A percentile compares a stretch with the other conserved stretches of the same genome.
phyloP scores from a whole-genome alignment of 2,329 filamentous ascomycete species.

The Orbilia ellipsospora region DNA sequence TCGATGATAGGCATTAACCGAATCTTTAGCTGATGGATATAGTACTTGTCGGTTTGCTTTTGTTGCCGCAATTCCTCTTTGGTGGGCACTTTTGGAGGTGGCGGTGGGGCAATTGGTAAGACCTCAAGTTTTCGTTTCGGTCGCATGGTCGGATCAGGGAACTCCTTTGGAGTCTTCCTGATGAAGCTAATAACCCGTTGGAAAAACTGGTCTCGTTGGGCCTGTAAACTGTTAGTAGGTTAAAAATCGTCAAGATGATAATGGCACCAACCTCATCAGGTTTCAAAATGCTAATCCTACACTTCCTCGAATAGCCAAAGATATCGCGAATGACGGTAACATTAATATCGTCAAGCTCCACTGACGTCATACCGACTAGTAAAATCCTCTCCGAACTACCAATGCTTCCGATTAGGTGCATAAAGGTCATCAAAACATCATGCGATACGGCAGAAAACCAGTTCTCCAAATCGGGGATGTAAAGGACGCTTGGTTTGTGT shows the following conservation, averaged over 20 bases:
- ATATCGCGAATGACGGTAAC: conserved; percentile 76
- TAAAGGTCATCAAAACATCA: conserved; percentile 79
- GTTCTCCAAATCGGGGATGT: conserved; percentile 86
- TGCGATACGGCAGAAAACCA: conserved; percentile 81
- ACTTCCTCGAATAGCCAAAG: conserved; percentile 86
- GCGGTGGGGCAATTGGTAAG: conserved; percentile 78
- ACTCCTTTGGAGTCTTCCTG: conserved; percentile 81
- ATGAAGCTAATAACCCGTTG: conserved; percentile 78
- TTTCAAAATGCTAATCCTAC: conserved; percentile 75
- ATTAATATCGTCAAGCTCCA: conserved; percentile 72
- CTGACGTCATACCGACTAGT: conserved; percentile 84
- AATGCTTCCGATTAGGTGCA: conserved; percentile 81
- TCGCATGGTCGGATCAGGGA: conserved; percentile 85
- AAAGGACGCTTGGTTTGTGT: conserved; percentile 95
- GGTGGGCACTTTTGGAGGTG: conserved; percentile 73
- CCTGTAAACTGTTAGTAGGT: conserved; percentile 60
- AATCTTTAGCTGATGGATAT: conserved; percentile 87
- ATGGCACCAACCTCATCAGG: conserved; percentile 70
- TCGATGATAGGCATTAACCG: conserved; percentile 96
- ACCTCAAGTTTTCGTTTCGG: conserved; percentile 85
- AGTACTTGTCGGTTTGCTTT: conserved; percentile 82
- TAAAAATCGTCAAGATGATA: neutral
- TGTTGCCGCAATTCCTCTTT: conserved; percentile 84
- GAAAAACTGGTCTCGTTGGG: conserved; percentile 83
- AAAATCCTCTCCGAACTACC: conserved; percentile 91